Conservation (phyloP, 2,329 filamentous ascomycete genomes). For the Diplodia sapinea region DNA sequence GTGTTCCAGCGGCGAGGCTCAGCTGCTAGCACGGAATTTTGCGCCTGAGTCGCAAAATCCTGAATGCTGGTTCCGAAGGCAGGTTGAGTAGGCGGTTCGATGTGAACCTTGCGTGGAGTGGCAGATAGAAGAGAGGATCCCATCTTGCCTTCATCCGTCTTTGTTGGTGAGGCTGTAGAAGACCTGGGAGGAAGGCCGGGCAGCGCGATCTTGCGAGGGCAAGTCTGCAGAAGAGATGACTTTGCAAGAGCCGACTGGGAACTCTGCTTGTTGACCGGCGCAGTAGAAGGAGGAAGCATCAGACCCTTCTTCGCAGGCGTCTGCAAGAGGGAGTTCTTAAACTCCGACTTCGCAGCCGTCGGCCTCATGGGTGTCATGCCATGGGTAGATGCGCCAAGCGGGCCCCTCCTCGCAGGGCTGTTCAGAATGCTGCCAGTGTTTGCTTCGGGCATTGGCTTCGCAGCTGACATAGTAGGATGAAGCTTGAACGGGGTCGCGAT, state of each 20-base stretch:
- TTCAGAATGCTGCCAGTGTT: conserved; percentile 15
- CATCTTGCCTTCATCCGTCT: background rate
- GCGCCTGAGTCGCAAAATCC: conserved; percentile 13
- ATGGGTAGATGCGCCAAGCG: conserved; percentile 4
- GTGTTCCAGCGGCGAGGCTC: conserved; percentile 26
- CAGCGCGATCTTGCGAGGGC: conserved; percentile 29
- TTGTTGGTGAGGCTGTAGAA: conserved; percentile 4
- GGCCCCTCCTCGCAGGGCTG: conserved; percentile 26
- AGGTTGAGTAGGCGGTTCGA: conserved; percentile 21
- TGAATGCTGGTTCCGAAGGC: conserved; percentile 10
- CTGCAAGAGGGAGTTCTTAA: conserved; percentile 26
- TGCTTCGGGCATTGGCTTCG: conserved; percentile 10
- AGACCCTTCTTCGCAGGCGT: conserved; percentile 31
- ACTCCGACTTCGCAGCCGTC: conserved; percentile 2
- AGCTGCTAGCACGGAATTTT: conserved; percentile 15
- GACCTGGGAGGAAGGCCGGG: conserved; percentile 18
- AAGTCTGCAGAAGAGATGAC: conserved; percentile 31
- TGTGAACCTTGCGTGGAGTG: conserved; percentile 27
- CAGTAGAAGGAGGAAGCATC: conserved; percentile 30
- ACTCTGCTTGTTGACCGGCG: conserved; percentile 24
- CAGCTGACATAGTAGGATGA: conserved; percentile 19
- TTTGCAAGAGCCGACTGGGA: background rate
- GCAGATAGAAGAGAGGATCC: conserved; percentile 30
- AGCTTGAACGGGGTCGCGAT: conserved; percentile 31
- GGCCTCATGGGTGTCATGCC: conserved; percentile 25